Base-by-base conservation (phyloP, 2,329 filamentous ascomycete species). In the Ophidiomyces ophidiicola region DNA sequence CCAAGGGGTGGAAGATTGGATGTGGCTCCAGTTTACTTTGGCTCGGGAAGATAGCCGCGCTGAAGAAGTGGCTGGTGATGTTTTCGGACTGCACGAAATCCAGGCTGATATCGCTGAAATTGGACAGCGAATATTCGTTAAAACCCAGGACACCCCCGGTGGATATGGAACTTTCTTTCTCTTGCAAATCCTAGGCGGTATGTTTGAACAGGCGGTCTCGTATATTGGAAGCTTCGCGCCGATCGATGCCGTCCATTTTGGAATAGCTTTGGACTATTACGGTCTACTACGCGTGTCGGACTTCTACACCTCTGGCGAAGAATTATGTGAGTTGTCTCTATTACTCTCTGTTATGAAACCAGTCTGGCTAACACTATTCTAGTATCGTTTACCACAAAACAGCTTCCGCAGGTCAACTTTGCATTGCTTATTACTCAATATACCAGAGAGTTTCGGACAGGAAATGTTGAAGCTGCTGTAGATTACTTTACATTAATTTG, bases 401-500 rank as follows among this genome's bases (percentile, higher is more conserved):
- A 68, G 48, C 60, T 62, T 72, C 52, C 86, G 4, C 86, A 94
- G 58, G 80, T 98, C 61, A 94, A 90, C 67, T 96, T 96, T 62
- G 87, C 84, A 31, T 80, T 82, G 43, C 83, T 96, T 69, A 70
- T 96, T 45, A 92, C 88, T 28, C 85, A 90, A 58, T 98, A 98
- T 67, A 98, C 92, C 3, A 76, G 82, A 39, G 87, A 94, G 60
- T 98, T 98, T 74, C 80, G 90, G 37, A 84, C 85, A 20, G 87
- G 86, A 14, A 80, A 92, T 53, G 82, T 86, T 5, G 82, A 82
- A 42, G 83, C 85, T 23, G 90, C 92, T 2, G 83, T 93, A 12
- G 90, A 98, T 58, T 98, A 98, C 59, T 76, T 98, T 33, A 75
- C 80, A 4, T 66, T 98, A 42, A 87, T 98, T 53, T 94, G 85